Evolutionary conservation across 139 green algal species (phyloP), one percentile per base, ranked within the genome.

Genomic region (Coccomyxa sp.): DNA sequence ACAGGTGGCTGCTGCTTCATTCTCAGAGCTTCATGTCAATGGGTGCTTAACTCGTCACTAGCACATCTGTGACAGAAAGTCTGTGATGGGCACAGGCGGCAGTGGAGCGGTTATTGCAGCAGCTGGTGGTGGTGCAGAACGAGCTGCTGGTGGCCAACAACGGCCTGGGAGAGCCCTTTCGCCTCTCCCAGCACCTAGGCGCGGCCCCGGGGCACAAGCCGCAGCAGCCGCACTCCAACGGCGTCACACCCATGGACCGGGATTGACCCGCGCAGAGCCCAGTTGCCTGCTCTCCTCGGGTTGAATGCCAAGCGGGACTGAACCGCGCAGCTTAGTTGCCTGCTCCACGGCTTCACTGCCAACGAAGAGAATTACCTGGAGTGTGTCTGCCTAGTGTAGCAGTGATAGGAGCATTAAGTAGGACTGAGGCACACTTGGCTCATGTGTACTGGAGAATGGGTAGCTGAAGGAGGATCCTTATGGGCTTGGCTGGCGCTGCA

Each of bases 21-120:
- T 28, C 3, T 58, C 57, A 67, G 58, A 58, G 30, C 28, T 23
- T 57, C 57, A 38, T 66, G 30, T 28, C 60, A 15, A 16, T 75
- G 79, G 25, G 63, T 23, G 25, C n/a, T 11, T 67, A 58, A 14
- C 7, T 67, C 16, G 9, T 15, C 28, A 31, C 25, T 27, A 58
- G 76, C 13, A 28, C 59, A n/a, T 31, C 11, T 28, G 31, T 30
- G 10, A 31, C 60, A 67, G 67, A 77, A 74, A 16, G 85, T 86
- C 57, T 82, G 89, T 27, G 83, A 85, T 51, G 66, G 60, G 30
- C 79, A 30, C 81, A 85, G 82, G 90, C 89, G 60, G 63, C 58
- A 1, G 78, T 95, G 71, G 90, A 95, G 85, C 18, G 81, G 74
- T 76, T 93, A 58, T 83, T 95, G 82, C 84, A 79, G 78, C 92